These are phyloP conservation scores for Rhodomyrtus psidioides DNA, from an alignment of 441 rosid species.

Conservation along the genomic window DNA sequence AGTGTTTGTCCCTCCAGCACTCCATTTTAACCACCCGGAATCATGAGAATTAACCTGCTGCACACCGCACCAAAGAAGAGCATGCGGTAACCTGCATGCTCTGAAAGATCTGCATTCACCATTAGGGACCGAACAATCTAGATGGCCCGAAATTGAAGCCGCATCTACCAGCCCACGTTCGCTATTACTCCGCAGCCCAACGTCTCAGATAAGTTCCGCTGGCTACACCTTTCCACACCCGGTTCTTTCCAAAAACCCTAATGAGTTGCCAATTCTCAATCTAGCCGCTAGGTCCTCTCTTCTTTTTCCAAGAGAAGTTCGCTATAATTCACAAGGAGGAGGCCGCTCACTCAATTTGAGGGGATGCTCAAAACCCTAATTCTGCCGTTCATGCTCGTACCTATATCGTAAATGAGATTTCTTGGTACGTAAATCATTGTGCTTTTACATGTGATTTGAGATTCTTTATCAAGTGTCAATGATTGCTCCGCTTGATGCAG, in stretches of 20 bases:
- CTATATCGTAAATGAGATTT: background rate
- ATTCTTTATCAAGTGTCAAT: background rate
- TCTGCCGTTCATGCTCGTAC: background rate
- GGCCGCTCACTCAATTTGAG: fast-evolving
- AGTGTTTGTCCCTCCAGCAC: no score
- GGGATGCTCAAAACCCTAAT: background rate
- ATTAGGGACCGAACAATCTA: no score
- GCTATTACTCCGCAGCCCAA: background rate
- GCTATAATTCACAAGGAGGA: background rate
- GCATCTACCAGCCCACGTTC: background rate
- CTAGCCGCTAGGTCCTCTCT: background rate
- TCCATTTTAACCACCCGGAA: no score
- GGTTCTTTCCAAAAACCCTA: background rate
- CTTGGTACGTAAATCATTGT: background rate
- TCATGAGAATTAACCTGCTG: no score
- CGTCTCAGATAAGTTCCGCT: background rate
- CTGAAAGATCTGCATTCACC: no score
- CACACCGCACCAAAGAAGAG: no score
- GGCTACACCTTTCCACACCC: background rate
- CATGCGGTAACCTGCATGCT: no score
- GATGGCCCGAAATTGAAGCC: background rate
- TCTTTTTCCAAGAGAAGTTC: background rate
- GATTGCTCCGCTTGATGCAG: background rate
- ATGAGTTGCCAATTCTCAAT: background rate
- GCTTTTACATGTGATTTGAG: background rate